Conservation (phyloP, 2,329 filamentous ascomycete species). For the Pestalotiopsis sp. region DNA sequence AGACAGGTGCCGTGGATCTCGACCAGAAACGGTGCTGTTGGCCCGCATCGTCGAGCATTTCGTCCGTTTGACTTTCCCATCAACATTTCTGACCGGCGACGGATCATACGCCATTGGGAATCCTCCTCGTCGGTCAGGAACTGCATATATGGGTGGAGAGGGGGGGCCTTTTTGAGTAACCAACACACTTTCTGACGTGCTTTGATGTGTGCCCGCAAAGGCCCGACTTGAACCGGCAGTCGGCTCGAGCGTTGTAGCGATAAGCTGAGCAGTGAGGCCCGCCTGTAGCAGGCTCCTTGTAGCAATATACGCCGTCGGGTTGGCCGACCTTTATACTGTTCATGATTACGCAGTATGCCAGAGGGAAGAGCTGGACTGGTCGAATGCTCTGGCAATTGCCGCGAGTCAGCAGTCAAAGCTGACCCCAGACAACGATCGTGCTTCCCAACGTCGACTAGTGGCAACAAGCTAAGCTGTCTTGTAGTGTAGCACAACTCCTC, state of each 20-base stretch:
- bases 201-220: background rate
- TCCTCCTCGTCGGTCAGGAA: background rate
- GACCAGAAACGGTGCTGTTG: background rate
- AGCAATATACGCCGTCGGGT: too few relatives aligned
- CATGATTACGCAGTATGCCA: background rate
- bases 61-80: background rate
- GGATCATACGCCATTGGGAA: background rate
- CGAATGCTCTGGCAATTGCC: background rate
- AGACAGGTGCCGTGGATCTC: conserved; percentile 2
- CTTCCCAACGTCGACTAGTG: conserved; percentile 5
- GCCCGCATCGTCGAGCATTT: background rate
- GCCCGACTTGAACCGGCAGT: background rate
- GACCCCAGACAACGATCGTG: background rate
- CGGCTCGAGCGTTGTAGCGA: background rate
- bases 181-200: background rate
- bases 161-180: background rate
- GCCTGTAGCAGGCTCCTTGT: background rate
- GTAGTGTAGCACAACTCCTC: too few relatives aligned
- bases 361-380: background rate
- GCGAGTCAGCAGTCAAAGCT: conserved; percentile 6
- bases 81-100: background rate
- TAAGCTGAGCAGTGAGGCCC: background rate
- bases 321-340: background rate
- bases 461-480: background rate
- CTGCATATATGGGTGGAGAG: background rate